Conservation (phyloP, 495 filamentous ascomycete genomes). For the Penicillium coffeae region DNA sequence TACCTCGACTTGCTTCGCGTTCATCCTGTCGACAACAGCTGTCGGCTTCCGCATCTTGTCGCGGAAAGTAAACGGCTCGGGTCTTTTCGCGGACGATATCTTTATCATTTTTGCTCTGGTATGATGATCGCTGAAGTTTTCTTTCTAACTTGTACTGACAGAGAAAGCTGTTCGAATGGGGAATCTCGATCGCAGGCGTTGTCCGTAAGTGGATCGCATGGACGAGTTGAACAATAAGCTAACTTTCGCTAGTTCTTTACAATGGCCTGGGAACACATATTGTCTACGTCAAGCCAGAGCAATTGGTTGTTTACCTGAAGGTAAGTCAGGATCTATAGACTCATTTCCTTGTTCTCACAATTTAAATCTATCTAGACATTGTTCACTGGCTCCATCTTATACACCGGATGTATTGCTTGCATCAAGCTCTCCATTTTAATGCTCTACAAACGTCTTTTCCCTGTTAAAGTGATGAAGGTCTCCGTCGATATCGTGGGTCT, state of each 20-base stretch:
- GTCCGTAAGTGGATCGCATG: constrained; percentile 9
- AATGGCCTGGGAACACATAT: constrained; percentile 23
- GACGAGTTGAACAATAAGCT: not conserved
- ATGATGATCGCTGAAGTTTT: too few species aligned
- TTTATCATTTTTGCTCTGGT: constrained; percentile 19
- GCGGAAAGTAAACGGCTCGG: constrained; percentile 19
- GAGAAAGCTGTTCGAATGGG: constrained; percentile 16
- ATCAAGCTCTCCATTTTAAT: constrained; percentile 38
- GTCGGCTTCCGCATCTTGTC: constrained; percentile 22
- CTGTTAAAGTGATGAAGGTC: constrained; percentile 19
- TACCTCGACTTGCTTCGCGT: constrained; percentile 23
- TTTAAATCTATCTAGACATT: constrained; percentile 12
- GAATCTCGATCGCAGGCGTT: constrained; percentile 20
- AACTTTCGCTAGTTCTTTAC: constrained; percentile 15
- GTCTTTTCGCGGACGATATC: constrained; percentile 19
- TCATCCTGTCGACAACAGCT: constrained; percentile 21
- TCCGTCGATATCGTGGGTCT: constrained; percentile 9
- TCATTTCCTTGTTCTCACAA: not conserved
- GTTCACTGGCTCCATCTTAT: constrained; percentile 22
- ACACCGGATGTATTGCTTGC: constrained; percentile 18
- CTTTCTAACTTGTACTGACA: not conserved
- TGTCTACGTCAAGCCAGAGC: constrained; percentile 12
- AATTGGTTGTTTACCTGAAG: constrained; percentile 18
- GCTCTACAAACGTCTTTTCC: constrained; percentile 32
- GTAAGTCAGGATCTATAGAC: constrained; percentile 1